A percentile compares a stretch with the other conserved stretches of the same genome.
Conservation (phyloP, 1,284 basidiomycete species). For the Xerocomus subilludens region DNA sequence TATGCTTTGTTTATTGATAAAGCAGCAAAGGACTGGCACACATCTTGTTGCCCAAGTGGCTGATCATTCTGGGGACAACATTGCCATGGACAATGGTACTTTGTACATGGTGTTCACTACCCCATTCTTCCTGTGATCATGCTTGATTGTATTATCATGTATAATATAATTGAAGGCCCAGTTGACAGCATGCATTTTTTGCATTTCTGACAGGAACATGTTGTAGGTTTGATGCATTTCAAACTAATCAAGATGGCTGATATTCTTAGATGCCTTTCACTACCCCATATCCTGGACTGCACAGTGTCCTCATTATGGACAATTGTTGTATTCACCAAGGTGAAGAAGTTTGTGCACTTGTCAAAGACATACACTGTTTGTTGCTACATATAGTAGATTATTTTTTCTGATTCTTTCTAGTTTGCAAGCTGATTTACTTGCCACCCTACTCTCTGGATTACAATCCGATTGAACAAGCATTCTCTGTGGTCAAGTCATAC, state of each 20-base stretch:
- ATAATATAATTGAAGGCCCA: background rate
- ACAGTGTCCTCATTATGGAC: slow-evolving; percentile 5
- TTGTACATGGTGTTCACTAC: background rate
- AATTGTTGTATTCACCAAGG: background rate
- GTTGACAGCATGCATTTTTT: background rate
- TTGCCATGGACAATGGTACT: background rate
- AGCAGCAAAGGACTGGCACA: no score
- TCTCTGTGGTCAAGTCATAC: background rate
- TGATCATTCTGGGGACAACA: no score
- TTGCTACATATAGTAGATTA: background rate
- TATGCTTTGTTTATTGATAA: no score
- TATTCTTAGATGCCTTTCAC: slow-evolving; percentile 3
- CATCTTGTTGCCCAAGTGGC: no score
- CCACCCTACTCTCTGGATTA: background rate
- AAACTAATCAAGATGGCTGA: background rate
- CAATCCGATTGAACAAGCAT: background rate
- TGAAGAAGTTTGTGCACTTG: background rate
- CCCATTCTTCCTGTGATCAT: slow-evolving; percentile 7
- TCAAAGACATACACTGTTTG: background rate
- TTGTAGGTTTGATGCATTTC: background rate
- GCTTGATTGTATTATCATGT: background rate
- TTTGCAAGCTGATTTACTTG: background rate
- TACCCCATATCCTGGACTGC: background rate
- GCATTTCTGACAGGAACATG: background rate
- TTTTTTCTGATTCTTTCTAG: background rate